Evolutionary conservation across 768 basidiomycete species (phyloP), one percentile per base, ranked within the genome.

Genomic region (Boletus subparvulus): DNA sequence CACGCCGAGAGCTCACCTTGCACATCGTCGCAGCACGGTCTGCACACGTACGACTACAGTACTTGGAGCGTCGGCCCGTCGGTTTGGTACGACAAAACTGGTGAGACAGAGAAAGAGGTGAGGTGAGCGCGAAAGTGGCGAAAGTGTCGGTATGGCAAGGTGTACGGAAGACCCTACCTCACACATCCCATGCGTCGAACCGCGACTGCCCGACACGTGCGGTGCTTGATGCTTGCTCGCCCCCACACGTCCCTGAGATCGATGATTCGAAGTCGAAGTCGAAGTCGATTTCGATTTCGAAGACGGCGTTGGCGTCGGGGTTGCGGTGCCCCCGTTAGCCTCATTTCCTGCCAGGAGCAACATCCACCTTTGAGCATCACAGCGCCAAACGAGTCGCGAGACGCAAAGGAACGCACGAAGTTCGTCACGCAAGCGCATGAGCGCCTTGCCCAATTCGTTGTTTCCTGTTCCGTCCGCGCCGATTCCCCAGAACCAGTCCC

Each of bases 401-500:
- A 21, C 24, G 16, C 1, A n/a, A 41, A 26, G n/a, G 50, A 52
- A 64, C 69, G 28, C 40, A 72, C 83, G 80, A 53, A 87, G 74
- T 63, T 77, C 79, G 37, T 74, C 70, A 55, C 88, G 77, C 64
- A 90, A 70, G 56, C 85, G 80, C 72, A 84, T 83, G 17, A 90
- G 77, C 6, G 83, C 81, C 67, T 85, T 87, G 47, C 88, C 89
- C 37, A 90, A 77, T 64, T 90, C 86, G 58, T 90, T 90, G 33
- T 79, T 80, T 26, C 88, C 88, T 56, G 77, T 74, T 13, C 82
- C 74, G 65, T 90, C 85, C 26, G 80, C 77, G 6, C 88, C 88
- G 60, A 85, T 68, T 26, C 88, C 88, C 87, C 88, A 90, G 70
- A 89, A 89, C 50, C 85, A 77, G 66, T 90, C 89, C 61, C 83